These are phyloP conservation scores for Fistulifera pelliculosa DNA, from an alignment of 108 stramenopile genomes.

Conservation along the genomic window DNA sequence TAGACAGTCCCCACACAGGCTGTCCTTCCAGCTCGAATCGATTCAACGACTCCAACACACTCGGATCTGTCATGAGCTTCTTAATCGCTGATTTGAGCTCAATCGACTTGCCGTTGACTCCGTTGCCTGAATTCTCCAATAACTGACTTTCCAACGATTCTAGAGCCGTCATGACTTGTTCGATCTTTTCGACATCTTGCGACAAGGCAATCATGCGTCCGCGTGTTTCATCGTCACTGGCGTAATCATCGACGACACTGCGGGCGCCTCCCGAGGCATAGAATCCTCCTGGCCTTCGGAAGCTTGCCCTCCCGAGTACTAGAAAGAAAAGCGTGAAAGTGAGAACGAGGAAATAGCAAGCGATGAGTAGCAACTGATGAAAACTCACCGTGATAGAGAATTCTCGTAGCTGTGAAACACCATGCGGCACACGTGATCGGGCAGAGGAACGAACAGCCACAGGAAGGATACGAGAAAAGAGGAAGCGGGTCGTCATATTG, in stretches of 20 bases:
- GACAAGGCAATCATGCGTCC: constrained; percentile 46
- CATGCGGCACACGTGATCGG: too few species aligned
- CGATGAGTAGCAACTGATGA: too few species aligned
- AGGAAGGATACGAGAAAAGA: too few species aligned
- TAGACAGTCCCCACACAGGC: constrained; percentile 67
- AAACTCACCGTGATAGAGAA: too few species aligned
- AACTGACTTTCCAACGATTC: constrained; percentile 47
- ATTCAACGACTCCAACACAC: constrained; percentile 43
- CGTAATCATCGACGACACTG: constrained; percentile 3
- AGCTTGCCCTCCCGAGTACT: constrained; percentile 65
- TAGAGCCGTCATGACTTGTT: constrained; percentile 40
- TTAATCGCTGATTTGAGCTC: constrained; percentile 68
- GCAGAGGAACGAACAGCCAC: too few species aligned
- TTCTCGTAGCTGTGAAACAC: too few species aligned
- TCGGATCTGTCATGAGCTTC: constrained; percentile 54
- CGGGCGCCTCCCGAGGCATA: constrained; percentile 71
- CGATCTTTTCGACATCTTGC: constrained; percentile 44
- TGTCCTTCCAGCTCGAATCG: constrained; percentile 58
- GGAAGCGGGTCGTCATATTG: too few species aligned
- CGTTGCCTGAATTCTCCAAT: constrained; percentile 58
- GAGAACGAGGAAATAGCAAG: too few species aligned
- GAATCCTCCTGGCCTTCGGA: constrained; percentile 64
- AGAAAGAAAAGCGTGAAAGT: not conserved
- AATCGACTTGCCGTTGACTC: constrained; percentile 34
- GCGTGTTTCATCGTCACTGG: constrained; percentile 24